A percentile compares a stretch with the other conserved stretches of the same genome.
phyloP scores from a whole-genome alignment of 1,139 yeast species.

The Scheffersomyces stambukii region DNA sequence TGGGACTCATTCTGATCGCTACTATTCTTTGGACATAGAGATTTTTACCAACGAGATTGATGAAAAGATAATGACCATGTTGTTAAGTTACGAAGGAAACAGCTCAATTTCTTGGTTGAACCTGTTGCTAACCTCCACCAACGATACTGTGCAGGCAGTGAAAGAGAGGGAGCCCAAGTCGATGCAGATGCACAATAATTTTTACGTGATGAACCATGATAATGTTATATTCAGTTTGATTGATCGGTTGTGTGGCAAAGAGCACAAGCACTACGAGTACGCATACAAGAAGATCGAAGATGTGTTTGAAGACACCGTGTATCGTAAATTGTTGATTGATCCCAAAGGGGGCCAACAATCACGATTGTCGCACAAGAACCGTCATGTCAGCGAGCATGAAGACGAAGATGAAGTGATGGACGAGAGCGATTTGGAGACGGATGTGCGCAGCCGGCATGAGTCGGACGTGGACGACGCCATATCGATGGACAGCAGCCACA shows the following conservation, averaged over 20 bases:
- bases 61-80: slow-evolving; percentile 40
- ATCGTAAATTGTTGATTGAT: slow-evolving; percentile 12
- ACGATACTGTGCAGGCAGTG: slow-evolving; percentile 4
- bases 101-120: slow-evolving; percentile 37
- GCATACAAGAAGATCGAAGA: slow-evolving; percentile 12
- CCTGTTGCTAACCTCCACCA: slow-evolving; percentile 11
- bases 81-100: slow-evolving; percentile 31
- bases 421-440: slow-evolving; percentile 16
- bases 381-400: slow-evolving; percentile 4
- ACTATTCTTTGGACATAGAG: slow-evolving; percentile 66
- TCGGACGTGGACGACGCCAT: slow-evolving; percentile 17
- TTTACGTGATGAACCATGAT: slow-evolving; percentile 7
- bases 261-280: neutral
- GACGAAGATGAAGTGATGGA: slow-evolving; percentile 14
- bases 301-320: slow-evolving; percentile 18
- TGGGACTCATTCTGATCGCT: slow-evolving; percentile 68
- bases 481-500: slow-evolving; percentile 13
- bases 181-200: slow-evolving; percentile 8
- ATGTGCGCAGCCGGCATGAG: slow-evolving; percentile 3
- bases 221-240: slow-evolving; percentile 3
- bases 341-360: neutral
- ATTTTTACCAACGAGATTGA: slow-evolving; percentile 61
- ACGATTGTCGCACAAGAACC: neutral
- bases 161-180: slow-evolving; percentile 5
- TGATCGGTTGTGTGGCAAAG: slow-evolving; percentile 4